Conservation (phyloP, 768 basidiomycete genomes). For the Boletus bicolor region DNA sequence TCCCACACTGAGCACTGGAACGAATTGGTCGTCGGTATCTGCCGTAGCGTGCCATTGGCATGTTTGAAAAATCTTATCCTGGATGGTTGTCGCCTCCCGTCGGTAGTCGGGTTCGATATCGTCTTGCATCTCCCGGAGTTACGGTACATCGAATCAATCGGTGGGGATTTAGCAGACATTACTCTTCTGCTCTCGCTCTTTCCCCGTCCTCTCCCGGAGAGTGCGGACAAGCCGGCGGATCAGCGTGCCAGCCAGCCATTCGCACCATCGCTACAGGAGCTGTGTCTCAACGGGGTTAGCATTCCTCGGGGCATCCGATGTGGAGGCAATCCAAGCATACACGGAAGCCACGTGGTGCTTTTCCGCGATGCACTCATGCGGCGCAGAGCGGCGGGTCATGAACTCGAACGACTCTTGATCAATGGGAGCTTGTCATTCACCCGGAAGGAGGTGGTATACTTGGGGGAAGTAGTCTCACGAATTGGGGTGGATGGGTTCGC, state of each 20-base stretch:
- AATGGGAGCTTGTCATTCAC: not conserved
- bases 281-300: not conserved
- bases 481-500: not conserved
- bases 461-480: not conserved
- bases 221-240: not conserved
- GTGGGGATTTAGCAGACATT: not conserved
- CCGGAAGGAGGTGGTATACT: not conserved
- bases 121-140: not conserved
- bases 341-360: not conserved
- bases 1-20: not conserved
- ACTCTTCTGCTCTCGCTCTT: not conserved
- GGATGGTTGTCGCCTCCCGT: not conserved
- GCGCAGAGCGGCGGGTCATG: not conserved
- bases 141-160: too few species aligned
- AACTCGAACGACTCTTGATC: not conserved
- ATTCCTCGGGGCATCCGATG: not conserved
- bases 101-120: not conserved
- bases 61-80: not conserved
- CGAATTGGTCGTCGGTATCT: not conserved
- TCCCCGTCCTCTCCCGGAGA: not conserved
- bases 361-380: not conserved
- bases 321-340: not conserved
- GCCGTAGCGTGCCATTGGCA: not conserved
- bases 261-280: not conserved
- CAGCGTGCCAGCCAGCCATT: not conserved